phyloP scores from a whole-genome alignment of 169 alveolate genomes.

The Perkinsus chesapeaki region DNA sequence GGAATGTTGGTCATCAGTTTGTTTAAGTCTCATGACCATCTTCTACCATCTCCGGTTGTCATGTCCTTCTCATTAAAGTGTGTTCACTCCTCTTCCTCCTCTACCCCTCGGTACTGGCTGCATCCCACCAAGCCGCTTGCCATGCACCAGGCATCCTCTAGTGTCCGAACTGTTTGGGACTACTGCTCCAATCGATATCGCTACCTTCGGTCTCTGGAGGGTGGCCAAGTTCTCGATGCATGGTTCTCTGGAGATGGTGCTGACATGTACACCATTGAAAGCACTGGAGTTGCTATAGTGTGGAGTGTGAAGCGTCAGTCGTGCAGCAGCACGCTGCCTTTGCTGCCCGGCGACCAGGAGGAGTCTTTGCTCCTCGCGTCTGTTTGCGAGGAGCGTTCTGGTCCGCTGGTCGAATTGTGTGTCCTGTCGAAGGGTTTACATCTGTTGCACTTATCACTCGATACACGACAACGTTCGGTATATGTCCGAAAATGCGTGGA shows the following conservation, averaged over 20 bases:
- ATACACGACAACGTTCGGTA: not conserved
- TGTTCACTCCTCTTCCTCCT: not conserved
- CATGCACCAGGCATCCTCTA: not conserved
- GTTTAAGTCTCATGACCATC: too few species aligned
- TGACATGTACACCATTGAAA: not conserved
- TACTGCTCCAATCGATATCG: not conserved
- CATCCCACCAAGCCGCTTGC: not conserved
- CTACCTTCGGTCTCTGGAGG: not conserved
- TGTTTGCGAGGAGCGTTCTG: not conserved
- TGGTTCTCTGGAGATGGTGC: not conserved
- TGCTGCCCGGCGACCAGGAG: not conserved
- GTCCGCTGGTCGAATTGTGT: not conserved
- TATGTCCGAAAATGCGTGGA: not conserved
- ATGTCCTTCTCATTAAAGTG: not conserved
- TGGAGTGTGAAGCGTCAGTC: not conserved
- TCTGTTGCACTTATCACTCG: not conserved
- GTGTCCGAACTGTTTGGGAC: not conserved
- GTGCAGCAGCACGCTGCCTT: not conserved
- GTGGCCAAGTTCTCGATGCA: not conserved
- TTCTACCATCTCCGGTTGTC: not conserved
- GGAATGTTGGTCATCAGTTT: too few species aligned
- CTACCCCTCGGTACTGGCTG: not conserved
- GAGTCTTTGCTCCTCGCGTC: not conserved
- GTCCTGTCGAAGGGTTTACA: not conserved
- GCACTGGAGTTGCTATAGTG: not conserved